Evolutionary conservation across 1,284 basidiomycete species (phyloP), one percentile per base, ranked within the genome.

Genomic region (Flammula alnicola): DNA sequence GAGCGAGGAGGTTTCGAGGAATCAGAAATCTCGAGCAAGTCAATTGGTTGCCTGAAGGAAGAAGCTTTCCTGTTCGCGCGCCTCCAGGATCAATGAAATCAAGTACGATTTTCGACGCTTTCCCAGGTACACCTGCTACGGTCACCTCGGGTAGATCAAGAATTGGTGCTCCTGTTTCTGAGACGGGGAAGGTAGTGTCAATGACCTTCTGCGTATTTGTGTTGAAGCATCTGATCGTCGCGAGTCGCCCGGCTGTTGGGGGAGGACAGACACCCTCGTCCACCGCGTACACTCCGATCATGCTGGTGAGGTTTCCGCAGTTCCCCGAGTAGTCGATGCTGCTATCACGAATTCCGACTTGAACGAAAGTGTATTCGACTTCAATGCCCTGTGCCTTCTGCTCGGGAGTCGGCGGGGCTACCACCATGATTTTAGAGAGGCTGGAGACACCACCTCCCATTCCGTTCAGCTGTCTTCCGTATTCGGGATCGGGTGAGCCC

Each of bases 401-500:
- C 9, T 64, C 62, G 1, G 66, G 59, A 0, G 77, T 71, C 10
- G 81, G 73, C 31, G 71, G 54, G 3, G 78, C 80, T 2, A 93
- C 80, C 25, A 93, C 77, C 55, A 83, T 84, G n/a, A 90, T 80
- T 64, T 94, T 94, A 41, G 87, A 91, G 4, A 91, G 76, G 44
- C 86, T 89, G 4, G 84, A 87, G 26, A 89, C 73, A 2, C 91
- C 91, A 3, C 91, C 91, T 7, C 91, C 91, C 84, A 88, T 88
- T 5, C 86, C 91, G 59, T 93, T 86, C 16, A 93, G 77, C 69
- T 94, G 91, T 9, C 90, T 75, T 3, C 81, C 81, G 61, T 91
- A 75, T 40, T 75, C 69, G 0, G 85, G 78, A 61, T 94, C 91
- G 0, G 91, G 91, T 1, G 87, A 91, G 12, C 91, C 91, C 88